Base-by-base conservation (phyloP, 2,329 filamentous ascomycete genomes). In the Scedosporium dehoogii region DNA sequence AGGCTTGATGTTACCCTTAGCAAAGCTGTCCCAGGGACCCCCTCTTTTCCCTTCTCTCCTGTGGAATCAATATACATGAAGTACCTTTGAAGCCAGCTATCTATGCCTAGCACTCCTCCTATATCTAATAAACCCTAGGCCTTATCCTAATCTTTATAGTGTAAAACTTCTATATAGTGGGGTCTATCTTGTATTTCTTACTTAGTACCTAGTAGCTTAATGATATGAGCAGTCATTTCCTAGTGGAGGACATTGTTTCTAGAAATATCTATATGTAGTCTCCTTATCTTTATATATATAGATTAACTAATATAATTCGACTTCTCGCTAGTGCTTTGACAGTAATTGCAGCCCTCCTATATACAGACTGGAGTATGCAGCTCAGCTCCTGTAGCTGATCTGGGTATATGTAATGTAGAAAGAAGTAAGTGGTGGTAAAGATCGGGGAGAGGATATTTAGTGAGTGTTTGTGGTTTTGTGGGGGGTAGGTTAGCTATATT, bases 41-140 rank as follows among this genome's bases (percentile, higher is more conserved):
- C n/a, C n/a, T n/a, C n/a, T n/a, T n/a, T n/a, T n/a, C n/a, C 7
- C n/a, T 2, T 18, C 1, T 7, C 44, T 10, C 23, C 21, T 1
- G 62, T 4, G 10, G 33, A 38, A 38, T 38, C 33, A 53, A 83
- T 87, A 73, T 77, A 91, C 89, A 91, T 42, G 82, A 74, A 63
- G 88, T 87, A 21, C 87, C 87, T 69, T 75, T 78, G 71, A 81
- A 87, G 1, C 85, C 84, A 0, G 79, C 76, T 42, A 81, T 87
- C 70, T 87, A 83, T 63, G 76, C 74, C 70, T 85, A 78, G 68
- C 85, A 88, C 60, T 86, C 82, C n/a, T 76, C 69, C 78, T 85
- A 89, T 2, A 75, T 81, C 63, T 77, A 72, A 70, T 87, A 88
- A n/a, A 89, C 81, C 6, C 86, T 85, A 0, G 84, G 83, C 12